phyloP scores from a whole-genome alignment of 148 eudicot genomes.

The Rhododendron williamsianum region DNA sequence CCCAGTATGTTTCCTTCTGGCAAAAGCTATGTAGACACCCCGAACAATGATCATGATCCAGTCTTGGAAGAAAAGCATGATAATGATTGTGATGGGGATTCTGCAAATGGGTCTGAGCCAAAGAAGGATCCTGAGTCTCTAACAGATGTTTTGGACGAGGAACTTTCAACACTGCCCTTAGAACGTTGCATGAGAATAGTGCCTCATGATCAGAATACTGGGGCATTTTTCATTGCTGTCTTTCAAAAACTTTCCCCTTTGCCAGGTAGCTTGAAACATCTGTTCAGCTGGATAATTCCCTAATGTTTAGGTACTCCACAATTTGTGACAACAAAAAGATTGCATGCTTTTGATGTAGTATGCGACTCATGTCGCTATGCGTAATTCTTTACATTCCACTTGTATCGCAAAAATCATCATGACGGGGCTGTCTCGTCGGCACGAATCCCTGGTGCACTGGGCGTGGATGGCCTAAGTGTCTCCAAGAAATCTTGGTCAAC shows the following conservation, averaged over 20 bases:
- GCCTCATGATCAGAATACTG: constrained; percentile 97
- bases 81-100: constrained; percentile 18
- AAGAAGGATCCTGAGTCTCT: constrained; percentile 23
- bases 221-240: constrained; percentile 94
- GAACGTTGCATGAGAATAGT: constrained; percentile 95
- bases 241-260: constrained; percentile 64
- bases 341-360: background rate
- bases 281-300: background rate
- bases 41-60: constrained; percentile 27
- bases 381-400: background rate
- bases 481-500: background rate
- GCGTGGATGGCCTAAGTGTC: background rate
- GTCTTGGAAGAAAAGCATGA: constrained; percentile 20
- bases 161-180: constrained; percentile 69
- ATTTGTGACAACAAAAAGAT: background rate
- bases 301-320: background rate
- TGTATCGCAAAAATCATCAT: background rate
- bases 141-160: constrained; percentile 34
- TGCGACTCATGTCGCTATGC: background rate
- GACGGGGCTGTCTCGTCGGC: background rate
- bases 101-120: constrained; percentile 21
- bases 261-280: constrained; percentile 50
- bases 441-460: background rate
- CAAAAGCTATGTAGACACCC: constrained; percentile 23
- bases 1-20: constrained; percentile 96